A percentile compares a stretch with the other conserved stretches of the same genome.
phyloP scores from a whole-genome alignment of 495 filamentous ascomycete species.

The Rhypophila decipiens region DNA sequence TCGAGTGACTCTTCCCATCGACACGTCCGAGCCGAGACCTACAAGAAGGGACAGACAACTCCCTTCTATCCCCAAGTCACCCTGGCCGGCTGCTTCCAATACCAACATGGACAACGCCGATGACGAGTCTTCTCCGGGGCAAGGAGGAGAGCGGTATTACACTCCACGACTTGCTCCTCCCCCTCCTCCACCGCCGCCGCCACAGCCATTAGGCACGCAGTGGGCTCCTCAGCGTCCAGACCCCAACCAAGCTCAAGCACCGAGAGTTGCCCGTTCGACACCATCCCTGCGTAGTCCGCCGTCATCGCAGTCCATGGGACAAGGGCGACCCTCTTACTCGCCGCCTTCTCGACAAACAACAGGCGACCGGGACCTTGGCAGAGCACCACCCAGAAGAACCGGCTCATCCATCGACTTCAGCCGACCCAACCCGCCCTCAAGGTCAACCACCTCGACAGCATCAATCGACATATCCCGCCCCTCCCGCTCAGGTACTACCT shows the following conservation, averaged over 20 bases:
- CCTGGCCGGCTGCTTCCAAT: neutral
- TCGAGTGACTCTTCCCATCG: neutral
- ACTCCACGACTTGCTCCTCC: no score
- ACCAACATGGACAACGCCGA: neutral
- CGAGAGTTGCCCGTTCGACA: neutral
- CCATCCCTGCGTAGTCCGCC: neutral
- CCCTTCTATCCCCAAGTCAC: neutral
- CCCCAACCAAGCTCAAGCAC: neutral
- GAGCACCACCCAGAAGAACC: no score
- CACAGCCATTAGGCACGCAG: no score
- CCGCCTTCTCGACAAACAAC: neutral
- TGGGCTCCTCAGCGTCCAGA: no score
- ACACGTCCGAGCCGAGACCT: neutral
- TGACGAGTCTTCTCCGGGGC: neutral
- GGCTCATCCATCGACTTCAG: neutral
- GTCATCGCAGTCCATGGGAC: neutral
- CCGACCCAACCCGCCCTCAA: neutral
- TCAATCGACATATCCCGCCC: no score
- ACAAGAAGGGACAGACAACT: neutral
- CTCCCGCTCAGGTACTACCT: neutral
- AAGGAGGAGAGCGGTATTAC: no score
- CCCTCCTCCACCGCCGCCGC: no score
- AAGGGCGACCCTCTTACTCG: neutral
- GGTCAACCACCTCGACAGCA: neutral
- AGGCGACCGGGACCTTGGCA: no score